Conservation (phyloP, 1,284 basidiomycete species). For the Heterobasidion occidentale region DNA sequence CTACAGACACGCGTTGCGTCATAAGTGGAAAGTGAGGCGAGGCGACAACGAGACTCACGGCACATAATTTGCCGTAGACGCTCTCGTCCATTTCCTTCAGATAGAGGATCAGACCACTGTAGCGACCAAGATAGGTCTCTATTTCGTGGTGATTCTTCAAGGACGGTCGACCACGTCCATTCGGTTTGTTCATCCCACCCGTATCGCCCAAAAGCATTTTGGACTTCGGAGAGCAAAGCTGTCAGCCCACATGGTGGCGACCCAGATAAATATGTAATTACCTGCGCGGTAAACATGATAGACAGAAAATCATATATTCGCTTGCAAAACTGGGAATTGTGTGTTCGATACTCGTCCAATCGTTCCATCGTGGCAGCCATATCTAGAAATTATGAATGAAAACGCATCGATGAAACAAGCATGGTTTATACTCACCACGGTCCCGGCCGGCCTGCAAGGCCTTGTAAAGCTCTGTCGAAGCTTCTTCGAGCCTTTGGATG, state of each 20-base stretch:
- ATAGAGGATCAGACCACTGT: slow-evolving; percentile 88
- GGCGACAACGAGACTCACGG: slow-evolving; percentile 42
- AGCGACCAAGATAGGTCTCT: slow-evolving; percentile 80
- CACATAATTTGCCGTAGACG: slow-evolving; percentile 80
- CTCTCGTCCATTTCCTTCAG: slow-evolving; percentile 92
- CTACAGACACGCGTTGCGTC: slow-evolving; percentile 30
- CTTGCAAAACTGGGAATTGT: slow-evolving; percentile 88
- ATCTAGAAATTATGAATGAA: slow-evolving; percentile 33
- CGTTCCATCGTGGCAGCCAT: slow-evolving; percentile 94
- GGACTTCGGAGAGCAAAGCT: slow-evolving; percentile 30
- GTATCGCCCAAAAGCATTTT: slow-evolving; percentile 58
- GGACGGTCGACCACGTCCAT: slow-evolving; percentile 34
- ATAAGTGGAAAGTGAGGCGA: neutral
- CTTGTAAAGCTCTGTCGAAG: slow-evolving; percentile 90
- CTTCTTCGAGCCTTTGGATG: slow-evolving; percentile 74
- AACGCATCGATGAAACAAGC: neutral
- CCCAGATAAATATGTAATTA: slow-evolving; percentile 17
- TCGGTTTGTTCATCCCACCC: slow-evolving; percentile 40
- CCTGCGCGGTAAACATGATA: slow-evolving; percentile 87
- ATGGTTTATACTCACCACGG: slow-evolving; percentile 42
- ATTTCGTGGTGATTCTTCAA: slow-evolving; percentile 63
- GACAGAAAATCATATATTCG: slow-evolving; percentile 84
- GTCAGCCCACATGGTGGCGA: neutral
- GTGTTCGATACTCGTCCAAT: slow-evolving; percentile 81
- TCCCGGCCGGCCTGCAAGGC: slow-evolving; percentile 89